Percentiles rank a stretch among this genome's conserved stretches.
Conservation (phyloP, 305 asterid genomes). For the Solanum hybrid region DNA sequence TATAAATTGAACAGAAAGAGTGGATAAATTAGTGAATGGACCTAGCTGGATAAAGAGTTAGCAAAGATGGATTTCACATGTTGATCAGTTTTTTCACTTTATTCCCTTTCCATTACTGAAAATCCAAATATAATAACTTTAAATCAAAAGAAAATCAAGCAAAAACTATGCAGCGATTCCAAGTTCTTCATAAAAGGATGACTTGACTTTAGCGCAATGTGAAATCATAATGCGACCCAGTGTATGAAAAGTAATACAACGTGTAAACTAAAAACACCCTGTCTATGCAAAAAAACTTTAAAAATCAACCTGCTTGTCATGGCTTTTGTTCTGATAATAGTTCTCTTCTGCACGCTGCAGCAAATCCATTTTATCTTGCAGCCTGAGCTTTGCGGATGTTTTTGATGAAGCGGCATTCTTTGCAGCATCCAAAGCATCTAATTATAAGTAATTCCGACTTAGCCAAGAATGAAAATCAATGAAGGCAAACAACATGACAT, state of each 20-base stretch:
- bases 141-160: neutral
- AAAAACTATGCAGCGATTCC: neutral
- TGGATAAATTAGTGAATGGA: neutral
- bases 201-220: neutral
- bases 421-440: constrained; percentile 51
- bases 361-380: constrained; percentile 48
- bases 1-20: neutral
- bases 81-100: neutral
- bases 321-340: constrained; percentile 42
- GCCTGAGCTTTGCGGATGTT: constrained; percentile 31
- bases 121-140: neutral
- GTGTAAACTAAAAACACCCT: neutral
- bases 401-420: constrained; percentile 30
- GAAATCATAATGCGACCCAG: neutral
- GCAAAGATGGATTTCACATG: neutral
- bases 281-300: neutral
- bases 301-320: constrained; percentile 44
- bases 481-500: neutral
- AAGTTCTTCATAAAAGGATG: neutral
- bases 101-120: neutral
- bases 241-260: neutral
- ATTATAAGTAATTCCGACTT: constrained; percentile 7
- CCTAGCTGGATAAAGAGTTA: neutral
- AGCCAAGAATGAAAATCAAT: neutral
- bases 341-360: constrained; percentile 82